Evolutionary conservation across 768 basidiomycete genomes (phyloP).

Genomic region (Lentinula boryana): DNA sequence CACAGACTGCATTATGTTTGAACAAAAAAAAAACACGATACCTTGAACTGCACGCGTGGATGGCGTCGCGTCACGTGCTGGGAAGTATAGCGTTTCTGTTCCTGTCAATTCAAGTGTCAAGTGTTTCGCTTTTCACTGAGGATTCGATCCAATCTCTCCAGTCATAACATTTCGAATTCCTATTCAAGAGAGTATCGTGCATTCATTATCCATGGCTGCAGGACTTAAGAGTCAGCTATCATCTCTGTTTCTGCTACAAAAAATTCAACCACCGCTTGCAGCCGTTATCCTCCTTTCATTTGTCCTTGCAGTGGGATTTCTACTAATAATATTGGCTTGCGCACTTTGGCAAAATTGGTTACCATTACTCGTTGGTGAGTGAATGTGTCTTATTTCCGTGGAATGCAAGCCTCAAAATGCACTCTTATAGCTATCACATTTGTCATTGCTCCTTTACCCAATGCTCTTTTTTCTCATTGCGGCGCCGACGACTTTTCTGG

Average conservation of each 20-base stretch:
- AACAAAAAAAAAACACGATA: too few relatives aligned
- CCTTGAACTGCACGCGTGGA: too few relatives aligned
- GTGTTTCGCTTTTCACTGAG: too few relatives aligned
- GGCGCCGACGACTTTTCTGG: constrained; percentile 74
- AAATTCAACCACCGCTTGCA: constrained; percentile 22
- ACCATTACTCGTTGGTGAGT: constrained; percentile 89
- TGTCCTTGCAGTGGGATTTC: constrained; percentile 95
- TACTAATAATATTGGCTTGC: constrained; percentile 95
- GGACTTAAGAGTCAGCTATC: constrained; percentile 64
- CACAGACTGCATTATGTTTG: too few relatives aligned
- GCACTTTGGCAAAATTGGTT: constrained; percentile 97
- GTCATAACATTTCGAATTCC: too few relatives aligned
- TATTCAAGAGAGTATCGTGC: not conserved
- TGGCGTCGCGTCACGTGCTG: not conserved
- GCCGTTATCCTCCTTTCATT: constrained; percentile 97
- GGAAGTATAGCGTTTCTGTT: not conserved
- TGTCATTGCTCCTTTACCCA: constrained; percentile 92
- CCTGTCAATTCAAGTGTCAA: too few relatives aligned
- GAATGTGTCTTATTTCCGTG: not conserved
- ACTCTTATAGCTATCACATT: constrained; percentile 78
- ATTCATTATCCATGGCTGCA: constrained; percentile 43
- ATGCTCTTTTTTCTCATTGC: constrained; percentile 91
- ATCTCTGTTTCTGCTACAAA: not conserved
- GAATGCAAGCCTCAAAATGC: not conserved
- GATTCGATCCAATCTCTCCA: not conserved